Percentiles rank a stretch among this genome's conserved stretches.
phyloP scores from a whole-genome alignment of 768 basidiomycete species.

The Tulasnella sp. region DNA sequence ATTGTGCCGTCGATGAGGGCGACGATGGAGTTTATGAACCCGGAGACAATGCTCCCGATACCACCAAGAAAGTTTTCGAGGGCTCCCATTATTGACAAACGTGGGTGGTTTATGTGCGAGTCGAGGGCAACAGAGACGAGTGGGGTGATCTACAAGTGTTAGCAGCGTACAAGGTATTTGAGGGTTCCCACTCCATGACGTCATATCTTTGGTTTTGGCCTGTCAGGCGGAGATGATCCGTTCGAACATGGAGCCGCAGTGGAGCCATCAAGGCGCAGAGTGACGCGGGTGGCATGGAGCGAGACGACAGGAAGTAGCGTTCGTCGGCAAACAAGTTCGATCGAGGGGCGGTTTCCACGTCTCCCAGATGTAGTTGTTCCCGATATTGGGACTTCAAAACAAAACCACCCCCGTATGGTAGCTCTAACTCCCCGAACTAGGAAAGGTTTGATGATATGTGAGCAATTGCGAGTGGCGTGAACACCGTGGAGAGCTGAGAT shows the following conservation, averaged over 20 bases:
- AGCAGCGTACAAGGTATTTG: not conserved
- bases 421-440: no score
- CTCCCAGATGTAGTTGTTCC: no score
- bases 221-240: not conserved
- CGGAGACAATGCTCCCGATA: constrained; percentile 27
- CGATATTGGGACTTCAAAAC: no score
- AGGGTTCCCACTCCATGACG: not conserved
- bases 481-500: not conserved
- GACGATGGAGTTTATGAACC: constrained; percentile 23
- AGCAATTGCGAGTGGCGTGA: not conserved
- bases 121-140: not conserved
- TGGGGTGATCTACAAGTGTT: not conserved
- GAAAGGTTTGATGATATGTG: no score
- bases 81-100: constrained; percentile 4
- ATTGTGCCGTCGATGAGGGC: constrained; percentile 17
- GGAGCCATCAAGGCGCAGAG: not conserved
- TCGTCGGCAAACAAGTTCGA: no score
- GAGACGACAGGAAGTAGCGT: no score
- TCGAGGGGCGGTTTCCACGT: no score
- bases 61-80: constrained; percentile 21
- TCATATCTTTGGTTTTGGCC: not conserved
- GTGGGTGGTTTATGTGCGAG: not conserved
- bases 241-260: not conserved
- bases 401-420: no score
- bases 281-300: no score